phyloP scores from a whole-genome alignment of 2,329 filamentous ascomycete genomes.

The Aureobasidium lini region DNA sequence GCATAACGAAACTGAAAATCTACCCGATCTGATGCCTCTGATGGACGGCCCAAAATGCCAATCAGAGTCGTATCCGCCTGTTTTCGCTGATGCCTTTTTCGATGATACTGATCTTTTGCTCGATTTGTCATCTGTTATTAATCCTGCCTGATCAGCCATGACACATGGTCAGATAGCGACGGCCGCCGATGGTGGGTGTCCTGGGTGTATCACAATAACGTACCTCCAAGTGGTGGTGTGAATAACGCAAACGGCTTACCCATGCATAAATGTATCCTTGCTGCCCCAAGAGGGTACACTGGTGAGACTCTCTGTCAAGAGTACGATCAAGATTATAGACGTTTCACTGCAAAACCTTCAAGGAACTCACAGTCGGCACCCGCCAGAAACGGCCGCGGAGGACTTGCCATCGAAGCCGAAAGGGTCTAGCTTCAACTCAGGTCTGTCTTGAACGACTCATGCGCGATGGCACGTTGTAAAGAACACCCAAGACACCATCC shows the following conservation, averaged over 20 bases:
- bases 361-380: neutral
- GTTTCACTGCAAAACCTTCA: neutral
- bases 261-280: neutral
- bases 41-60: neutral
- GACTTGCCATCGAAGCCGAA: neutral
- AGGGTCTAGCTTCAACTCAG: neutral
- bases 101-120: neutral
- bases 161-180: neutral
- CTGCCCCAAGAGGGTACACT: no score
- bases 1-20: neutral
- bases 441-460: conserved; percentile 2
- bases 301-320: neutral
- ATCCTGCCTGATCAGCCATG: neutral
- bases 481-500: neutral
- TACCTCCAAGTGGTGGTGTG: neutral
- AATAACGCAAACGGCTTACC: neutral
- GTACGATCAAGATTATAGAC: neutral
- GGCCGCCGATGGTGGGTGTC: neutral
- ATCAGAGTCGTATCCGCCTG: neutral
- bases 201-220: neutral
- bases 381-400: neutral
- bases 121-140: neutral
- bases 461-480: neutral
- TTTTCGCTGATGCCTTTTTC: neutral
- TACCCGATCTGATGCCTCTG: neutral